A percentile compares a stretch with the other conserved stretches of the same genome.
These are phyloP conservation scores for Yarrowia porcina DNA, from an alignment of 805 yeast genomes.

Conservation along the genomic window DNA sequence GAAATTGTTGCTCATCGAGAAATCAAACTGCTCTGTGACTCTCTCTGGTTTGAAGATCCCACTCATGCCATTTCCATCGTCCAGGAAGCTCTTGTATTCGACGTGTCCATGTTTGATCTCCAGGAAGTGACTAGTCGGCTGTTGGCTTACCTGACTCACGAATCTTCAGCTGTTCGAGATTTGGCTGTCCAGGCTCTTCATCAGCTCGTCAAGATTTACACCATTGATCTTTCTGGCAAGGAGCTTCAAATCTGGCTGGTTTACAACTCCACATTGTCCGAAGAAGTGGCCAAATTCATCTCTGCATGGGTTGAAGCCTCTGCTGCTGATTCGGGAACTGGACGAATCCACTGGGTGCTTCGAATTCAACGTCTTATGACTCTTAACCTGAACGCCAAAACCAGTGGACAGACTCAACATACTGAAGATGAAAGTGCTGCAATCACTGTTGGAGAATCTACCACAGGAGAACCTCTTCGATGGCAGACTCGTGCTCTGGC, in stretches of 20 bases:
- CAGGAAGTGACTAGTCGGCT: constrained; percentile 34
- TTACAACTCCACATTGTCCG: constrained; percentile 45
- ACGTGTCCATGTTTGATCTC: constrained; percentile 40
- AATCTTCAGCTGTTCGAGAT: constrained; percentile 33
- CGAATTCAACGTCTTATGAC: constrained; percentile 44
- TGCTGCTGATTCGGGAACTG: constrained; percentile 26
- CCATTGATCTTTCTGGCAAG: constrained; percentile 41
- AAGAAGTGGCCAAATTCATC: constrained; percentile 47
- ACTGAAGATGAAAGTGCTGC: constrained; percentile 21
- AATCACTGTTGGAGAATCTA: constrained; percentile 39
- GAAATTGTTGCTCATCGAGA: constrained; percentile 12
- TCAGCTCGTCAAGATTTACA: constrained; percentile 56
- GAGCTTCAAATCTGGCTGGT: constrained; percentile 60
- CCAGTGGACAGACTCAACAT: constrained; percentile 36
- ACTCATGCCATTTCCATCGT: constrained; percentile 17
- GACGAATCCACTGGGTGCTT: constrained; percentile 49
- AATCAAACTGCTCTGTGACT: constrained; percentile 7
- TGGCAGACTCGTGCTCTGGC: constrained; percentile 47
- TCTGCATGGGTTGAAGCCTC: constrained; percentile 60
- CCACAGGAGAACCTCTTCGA: constrained; percentile 38
- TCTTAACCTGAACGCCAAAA: constrained; percentile 28
- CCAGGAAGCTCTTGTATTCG: constrained; percentile 51
- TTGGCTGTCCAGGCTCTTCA: constrained; percentile 55
- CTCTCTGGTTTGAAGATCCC: constrained; percentile 16
- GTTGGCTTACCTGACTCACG: constrained; percentile 23